phyloP scores from a whole-genome alignment of 164 flowering plant species.

The Piper betle region DNA sequence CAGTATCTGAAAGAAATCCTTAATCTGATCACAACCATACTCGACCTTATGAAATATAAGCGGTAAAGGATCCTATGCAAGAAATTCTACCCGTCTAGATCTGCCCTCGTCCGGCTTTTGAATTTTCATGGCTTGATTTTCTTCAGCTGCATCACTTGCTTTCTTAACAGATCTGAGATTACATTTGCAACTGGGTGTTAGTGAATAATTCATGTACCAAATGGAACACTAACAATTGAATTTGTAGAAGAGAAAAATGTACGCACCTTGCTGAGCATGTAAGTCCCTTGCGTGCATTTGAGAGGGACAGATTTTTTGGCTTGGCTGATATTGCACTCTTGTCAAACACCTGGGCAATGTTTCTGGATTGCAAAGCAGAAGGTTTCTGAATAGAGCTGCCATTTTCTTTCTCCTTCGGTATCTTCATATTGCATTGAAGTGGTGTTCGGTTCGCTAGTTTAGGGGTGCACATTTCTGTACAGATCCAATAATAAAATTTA shows the following conservation, averaged over 20 bases:
- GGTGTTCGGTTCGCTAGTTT: constrained; percentile 14
- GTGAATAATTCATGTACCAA: not conserved
- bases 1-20: constrained; percentile 38
- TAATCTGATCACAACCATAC: not conserved
- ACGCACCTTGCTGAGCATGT: not conserved
- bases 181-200: not conserved
- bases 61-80: too few relatives aligned
- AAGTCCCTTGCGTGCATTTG: not conserved
- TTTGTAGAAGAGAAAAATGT: too few relatives aligned
- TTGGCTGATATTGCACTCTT: constrained; percentile 23
- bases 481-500: not conserved
- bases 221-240: too few relatives aligned
- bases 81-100: constrained; percentile 54
- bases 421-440: constrained; percentile 21
- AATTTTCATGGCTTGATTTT: constrained; percentile 86
- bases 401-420: constrained; percentile 42
- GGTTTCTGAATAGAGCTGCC: constrained; percentile 44
- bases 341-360: constrained; percentile 26
- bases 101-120: constrained; percentile 85
- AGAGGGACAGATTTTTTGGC: not conserved
- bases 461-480: constrained; percentile 51
- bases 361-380: constrained; percentile 41
- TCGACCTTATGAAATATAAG: not conserved
- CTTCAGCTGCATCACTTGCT: constrained; percentile 42
- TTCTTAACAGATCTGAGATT: constrained; percentile 19